Evolutionary conservation across 352 stramenopile genomes (phyloP).

Genomic region (Globisporangium rhizosaccharum): DNA sequence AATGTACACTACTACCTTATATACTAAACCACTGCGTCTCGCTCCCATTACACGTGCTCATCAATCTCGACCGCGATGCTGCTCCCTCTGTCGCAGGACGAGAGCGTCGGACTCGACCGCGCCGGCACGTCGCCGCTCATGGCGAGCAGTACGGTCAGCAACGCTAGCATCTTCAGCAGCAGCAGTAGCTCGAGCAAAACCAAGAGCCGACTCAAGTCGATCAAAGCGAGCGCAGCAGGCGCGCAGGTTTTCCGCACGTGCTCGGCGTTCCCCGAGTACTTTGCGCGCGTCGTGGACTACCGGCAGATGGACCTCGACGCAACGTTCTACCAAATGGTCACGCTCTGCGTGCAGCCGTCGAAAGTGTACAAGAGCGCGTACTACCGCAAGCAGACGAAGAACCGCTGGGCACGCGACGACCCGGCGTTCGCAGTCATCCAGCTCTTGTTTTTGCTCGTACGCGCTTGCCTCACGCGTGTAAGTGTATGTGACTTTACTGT

Average conservation of each 20-base stretch:
- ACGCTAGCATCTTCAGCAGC: background rate
- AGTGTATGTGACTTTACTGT: background rate
- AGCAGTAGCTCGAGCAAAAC: constrained; percentile 5
- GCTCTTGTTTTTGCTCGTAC: constrained; percentile 85
- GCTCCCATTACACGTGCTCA: too few species aligned
- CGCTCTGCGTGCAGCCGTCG: constrained; percentile 71
- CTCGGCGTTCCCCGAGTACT: constrained; percentile 78
- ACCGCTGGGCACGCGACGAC: constrained; percentile 97
- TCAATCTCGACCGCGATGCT: constrained; percentile 4
- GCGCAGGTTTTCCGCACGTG: constrained; percentile 65
- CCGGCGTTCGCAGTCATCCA: constrained; percentile 96
- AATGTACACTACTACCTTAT: too few species aligned
- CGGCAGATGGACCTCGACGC: constrained; percentile 87
- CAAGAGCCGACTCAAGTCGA: constrained; percentile 18
- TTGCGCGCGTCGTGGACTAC: constrained; percentile 72
- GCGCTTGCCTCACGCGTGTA: background rate
- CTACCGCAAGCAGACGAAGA: constrained; percentile 95
- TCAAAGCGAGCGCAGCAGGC: constrained; percentile 23
- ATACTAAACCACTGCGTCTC: too few species aligned
- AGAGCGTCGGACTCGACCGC: constrained; percentile 10
- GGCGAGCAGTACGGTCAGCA: background rate
- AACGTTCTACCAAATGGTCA: constrained; percentile 88
- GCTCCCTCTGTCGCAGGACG: constrained; percentile 19
- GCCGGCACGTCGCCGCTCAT: background rate
- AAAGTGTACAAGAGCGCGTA: constrained; percentile 89